Conservation (phyloP, 176 grass and related monocot genomes). For the Zoysia pacifica region DNA sequence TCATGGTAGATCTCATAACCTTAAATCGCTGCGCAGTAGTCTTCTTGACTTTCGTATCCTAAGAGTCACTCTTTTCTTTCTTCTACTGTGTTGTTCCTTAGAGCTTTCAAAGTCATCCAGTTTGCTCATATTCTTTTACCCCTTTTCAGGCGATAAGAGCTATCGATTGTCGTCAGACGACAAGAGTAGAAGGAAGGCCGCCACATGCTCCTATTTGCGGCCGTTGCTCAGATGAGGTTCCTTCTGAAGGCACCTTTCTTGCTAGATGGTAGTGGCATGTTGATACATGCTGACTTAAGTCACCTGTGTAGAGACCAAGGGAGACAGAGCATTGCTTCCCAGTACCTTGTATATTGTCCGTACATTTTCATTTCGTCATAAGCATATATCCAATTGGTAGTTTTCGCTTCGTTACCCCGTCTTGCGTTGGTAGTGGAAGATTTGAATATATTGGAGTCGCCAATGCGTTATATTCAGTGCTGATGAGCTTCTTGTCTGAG, state of each 20-base stretch:
- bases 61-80: conserved; percentile 22
- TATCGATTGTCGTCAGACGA: conserved; percentile 34
- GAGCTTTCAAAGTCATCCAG: conserved; percentile 2
- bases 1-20: background rate
- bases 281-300: conserved; percentile 40
- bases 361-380: conserved; percentile 37
- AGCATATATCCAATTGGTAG: conserved; percentile 25
- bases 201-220: conserved; percentile 19
- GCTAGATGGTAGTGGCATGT: conserved; percentile 10
- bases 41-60: background rate
- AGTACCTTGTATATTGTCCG: conserved; percentile 45
- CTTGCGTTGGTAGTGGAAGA: conserved; percentile 15
- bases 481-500: background rate
- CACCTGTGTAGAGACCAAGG: background rate
- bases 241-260: conserved; percentile 17
- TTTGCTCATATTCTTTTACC: conserved; percentile 33
- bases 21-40: background rate
- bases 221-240: conserved; percentile 11
- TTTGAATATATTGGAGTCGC: background rate
- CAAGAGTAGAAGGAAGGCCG: conserved; percentile 36
- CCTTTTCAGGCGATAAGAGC: conserved; percentile 35
- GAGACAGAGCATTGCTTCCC: conserved; percentile 3
- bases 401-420: conserved; percentile 6
- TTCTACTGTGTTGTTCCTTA: conserved; percentile 24
- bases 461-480: background rate